Conservation (phyloP, 495 filamentous ascomycete genomes). For the Amphirosellinia nigrospora region DNA sequence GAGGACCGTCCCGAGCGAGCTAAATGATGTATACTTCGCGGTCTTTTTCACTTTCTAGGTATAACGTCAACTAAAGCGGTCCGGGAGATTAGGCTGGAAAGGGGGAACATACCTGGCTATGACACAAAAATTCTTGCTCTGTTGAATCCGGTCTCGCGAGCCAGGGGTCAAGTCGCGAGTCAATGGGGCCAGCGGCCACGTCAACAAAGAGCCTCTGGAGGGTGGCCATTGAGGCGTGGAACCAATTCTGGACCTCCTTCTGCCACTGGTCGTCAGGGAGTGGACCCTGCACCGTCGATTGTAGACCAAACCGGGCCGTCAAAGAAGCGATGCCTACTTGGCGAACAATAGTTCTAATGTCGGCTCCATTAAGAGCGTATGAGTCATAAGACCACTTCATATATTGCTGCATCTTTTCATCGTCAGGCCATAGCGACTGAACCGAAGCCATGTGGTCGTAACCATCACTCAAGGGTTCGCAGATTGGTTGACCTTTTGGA, state of each 20-base stretch:
- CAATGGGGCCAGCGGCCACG: background rate
- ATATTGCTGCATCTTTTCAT: background rate
- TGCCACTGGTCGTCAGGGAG: background rate
- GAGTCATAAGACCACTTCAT: background rate
- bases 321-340: conserved; percentile 4
- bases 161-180: background rate
- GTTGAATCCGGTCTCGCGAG: background rate
- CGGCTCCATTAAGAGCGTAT: background rate
- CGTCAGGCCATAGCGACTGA: background rate
- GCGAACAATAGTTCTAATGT: conserved; percentile 1
- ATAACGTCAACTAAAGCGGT: background rate
- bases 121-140: background rate
- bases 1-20: background rate
- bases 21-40: background rate
- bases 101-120: background rate
- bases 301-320: background rate
- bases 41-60: background rate
- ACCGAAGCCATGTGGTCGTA: background rate
- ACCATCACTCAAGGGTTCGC: background rate
- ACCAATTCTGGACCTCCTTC: background rate
- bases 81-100: background rate
- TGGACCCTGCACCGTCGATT: background rate
- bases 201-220: background rate
- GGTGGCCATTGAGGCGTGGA: background rate
- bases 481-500: background rate